Conservation (phyloP, 768 basidiomycete species). For the Lepiota brunneoincarnata region DNA sequence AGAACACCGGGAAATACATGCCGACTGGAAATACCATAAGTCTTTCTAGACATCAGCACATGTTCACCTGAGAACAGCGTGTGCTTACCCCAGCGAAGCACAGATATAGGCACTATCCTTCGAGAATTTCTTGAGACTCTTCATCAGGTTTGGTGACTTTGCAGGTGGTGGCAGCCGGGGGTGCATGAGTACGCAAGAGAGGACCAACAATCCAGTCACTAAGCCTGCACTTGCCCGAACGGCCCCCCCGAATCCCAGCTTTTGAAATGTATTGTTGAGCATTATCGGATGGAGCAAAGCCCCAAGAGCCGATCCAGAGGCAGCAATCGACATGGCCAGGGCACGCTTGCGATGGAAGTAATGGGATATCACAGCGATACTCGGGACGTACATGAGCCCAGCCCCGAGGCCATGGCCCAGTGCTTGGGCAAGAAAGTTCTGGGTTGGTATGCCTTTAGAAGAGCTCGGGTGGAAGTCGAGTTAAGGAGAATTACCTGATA, state of each 20-base stretch:
- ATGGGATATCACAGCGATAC: conserved; percentile 41
- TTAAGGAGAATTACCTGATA: conserved; percentile 24
- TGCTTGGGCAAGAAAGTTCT: conserved; percentile 47
- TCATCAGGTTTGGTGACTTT: not conserved
- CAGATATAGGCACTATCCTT: conserved; percentile 10
- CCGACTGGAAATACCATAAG: conserved; percentile 22
- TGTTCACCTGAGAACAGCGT: not conserved
- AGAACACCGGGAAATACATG: conserved; percentile 36
- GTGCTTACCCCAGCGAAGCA: conserved; percentile 10
- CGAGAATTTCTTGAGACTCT: conserved; percentile 1
- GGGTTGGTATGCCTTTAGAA: not conserved
- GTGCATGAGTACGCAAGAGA: conserved; percentile 12
- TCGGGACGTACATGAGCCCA: conserved; percentile 43
- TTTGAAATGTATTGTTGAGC: conserved; percentile 44
- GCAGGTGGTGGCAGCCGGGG: conserved; percentile 9
- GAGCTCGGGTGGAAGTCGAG: not conserved
- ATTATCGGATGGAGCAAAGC: conserved; percentile 46
- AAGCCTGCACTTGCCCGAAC: conserved; percentile 19
- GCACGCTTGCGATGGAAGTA: conserved; percentile 41
- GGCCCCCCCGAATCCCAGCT: conserved; percentile 14
- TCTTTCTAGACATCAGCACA: conserved; percentile 4
- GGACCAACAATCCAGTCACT: conserved; percentile 14
- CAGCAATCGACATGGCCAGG: conserved; percentile 40
- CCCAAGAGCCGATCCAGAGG: conserved; percentile 25
- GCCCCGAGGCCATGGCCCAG: conserved; percentile 43